Evolutionary conservation across 768 basidiomycete genomes (phyloP), one percentile per base, ranked within the genome.

Genomic region (Leccinellum rugosiceps): DNA sequence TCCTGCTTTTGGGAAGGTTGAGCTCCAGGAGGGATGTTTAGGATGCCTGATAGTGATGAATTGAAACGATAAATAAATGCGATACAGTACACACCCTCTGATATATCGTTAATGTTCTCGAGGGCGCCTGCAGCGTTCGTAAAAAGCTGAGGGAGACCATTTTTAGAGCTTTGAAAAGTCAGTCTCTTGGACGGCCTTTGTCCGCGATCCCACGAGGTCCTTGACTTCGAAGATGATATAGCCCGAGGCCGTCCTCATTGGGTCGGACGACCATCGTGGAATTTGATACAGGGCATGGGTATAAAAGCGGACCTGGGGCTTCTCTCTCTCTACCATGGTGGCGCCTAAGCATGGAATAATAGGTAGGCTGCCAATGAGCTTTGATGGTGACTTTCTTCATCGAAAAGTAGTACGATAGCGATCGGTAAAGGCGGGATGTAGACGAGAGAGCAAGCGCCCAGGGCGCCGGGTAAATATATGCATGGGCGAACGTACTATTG

Each of bases 31-130:
- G 78, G 46, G 88, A 84, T 70, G 68, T 90, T 93, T 41, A 96
- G 73, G 60, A 94, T 83, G 58, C 94, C 94, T 96, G 63, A 4
- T 35, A 17, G 55, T 13, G 53, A 44, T 25, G 32, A 11, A 3
- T 28, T 0, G 6, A 11, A 23, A 0, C 14, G 2, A 25, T 3
- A 6, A 19, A 7, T 2, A 2, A 30, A 5, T 25, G 4, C 11
- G 6, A 3, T 41, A 2, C 4, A 8, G 14, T 26, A 76, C 83
- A 30, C 59, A 94, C 96, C 94, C 80, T 98, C 95, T 10, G 95
- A 97, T 15, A 98, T 74, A 74, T 98, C 96, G 70, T 98, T 98
- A 51, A 88, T 88, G 65, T 97, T 98, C 77, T 98, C 94, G 63
- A 98, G 78, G 32, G 94, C 94, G 70, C 95, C 87, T 0, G 92